Evolutionary conservation across 345 rosid genomes (phyloP), one percentile per base, ranked within the genome.

Genomic region (Salix arbutifolia): DNA sequence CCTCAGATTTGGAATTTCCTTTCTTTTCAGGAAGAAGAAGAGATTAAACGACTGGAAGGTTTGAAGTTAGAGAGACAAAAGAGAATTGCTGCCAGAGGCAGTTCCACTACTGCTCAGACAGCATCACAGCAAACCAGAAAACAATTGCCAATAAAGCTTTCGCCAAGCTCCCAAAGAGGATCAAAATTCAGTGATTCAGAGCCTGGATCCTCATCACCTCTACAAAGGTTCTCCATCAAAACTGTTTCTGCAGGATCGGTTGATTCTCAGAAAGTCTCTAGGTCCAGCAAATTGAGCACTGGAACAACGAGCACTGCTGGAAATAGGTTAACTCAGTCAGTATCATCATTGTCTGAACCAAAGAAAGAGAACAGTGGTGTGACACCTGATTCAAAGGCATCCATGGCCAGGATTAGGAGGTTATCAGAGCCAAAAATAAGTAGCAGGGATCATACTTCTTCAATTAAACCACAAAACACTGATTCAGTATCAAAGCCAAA

Each of bases 161-260:
- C 93, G 65, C 92, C 92, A 1, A 79, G 87, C 53, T 84, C 92
- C 85, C 85, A 79, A 67, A 89, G 85, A 84, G 81, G 87, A 75
- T 95, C 97, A 67, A 95, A 93, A 84, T 95, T 95, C 72, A 90
- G 88, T 74, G 97, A 95, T 85, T 37, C 89, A 38, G 93, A 88
- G 79, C 96, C 93, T 56, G 96, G 94, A 79, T 78, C 89, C 65
- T 82, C 85, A 31, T 93, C 96, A 3, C 91, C 97, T 74, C 86
- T 90, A 40, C 96, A 85, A 81, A 87, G 91, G 73, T 82, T 81
- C 73, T 72, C 88, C 28, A 69, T 85, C 65, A 82, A 88, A 88
- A 74, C 83, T 83, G 73, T 78, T 74, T 87, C 95, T 72, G 67
- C 80, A 37, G 84, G 89, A 69, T 92, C 94, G 50, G 76, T 28